A percentile compares a stretch with the other conserved stretches of the same genome.
These are phyloP conservation scores for Giardia duodenalis DNA, from an alignment of 208 protist species.

Conservation along the genomic window DNA sequence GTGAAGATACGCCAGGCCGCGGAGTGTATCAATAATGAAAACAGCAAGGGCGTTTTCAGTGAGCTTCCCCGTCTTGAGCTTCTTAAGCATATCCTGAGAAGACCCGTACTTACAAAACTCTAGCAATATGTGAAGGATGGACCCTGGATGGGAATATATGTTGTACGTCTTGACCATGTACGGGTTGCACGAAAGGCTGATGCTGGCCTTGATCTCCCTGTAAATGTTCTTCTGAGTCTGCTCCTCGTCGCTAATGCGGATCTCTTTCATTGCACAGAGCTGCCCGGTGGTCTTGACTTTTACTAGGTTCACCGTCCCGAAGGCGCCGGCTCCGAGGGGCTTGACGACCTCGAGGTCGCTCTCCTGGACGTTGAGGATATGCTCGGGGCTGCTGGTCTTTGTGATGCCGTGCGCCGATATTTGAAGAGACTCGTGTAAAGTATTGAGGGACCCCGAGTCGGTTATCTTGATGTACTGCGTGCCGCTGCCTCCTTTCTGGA, in stretches of 20 bases:
- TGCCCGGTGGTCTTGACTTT: not conserved
- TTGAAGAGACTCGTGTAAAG: not conserved
- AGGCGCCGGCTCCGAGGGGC: not conserved
- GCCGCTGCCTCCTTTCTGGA: not conserved
- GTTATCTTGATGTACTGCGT: not conserved
- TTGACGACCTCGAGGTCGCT: not conserved
- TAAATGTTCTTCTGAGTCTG: constrained; percentile 20
- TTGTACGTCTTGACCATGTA: constrained; percentile 18
- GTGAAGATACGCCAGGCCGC: constrained; percentile 11
- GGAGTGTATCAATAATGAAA: constrained; percentile 18
- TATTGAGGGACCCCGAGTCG: not conserved
- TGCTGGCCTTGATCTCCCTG: not conserved
- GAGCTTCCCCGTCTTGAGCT: not conserved
- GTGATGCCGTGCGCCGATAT: not conserved
- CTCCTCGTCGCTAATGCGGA: not conserved
- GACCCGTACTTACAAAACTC: constrained; percentile 15
- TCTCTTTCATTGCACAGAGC: constrained; percentile 6
- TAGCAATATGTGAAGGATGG: not conserved
- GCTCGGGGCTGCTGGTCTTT: not conserved
- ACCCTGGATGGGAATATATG: not conserved
- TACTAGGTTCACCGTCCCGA: constrained; percentile 9
- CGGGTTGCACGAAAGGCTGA: not conserved
- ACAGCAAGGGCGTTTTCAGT: not conserved
- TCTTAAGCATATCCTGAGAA: not conserved
- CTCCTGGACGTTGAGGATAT: not conserved